Evolutionary conservation across 768 basidiomycete species (phyloP), one percentile per base, ranked within the genome.

Genomic region (Termitomyces sp.): DNA sequence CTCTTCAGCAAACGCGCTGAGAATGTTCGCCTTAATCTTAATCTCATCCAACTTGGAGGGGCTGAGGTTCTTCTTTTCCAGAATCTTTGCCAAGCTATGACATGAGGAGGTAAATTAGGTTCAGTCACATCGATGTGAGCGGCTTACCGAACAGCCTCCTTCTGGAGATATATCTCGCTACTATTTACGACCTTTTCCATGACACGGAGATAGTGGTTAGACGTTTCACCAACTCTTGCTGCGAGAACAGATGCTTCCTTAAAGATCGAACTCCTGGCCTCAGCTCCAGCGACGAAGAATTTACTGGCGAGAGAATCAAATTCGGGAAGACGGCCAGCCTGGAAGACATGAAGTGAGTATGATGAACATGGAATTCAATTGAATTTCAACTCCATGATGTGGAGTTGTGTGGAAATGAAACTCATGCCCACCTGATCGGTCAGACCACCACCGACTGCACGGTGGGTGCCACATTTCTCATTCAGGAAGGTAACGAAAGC

Each of bases 21-120:
- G 81, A 65, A 98, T 83, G 76, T 98, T 98, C 54, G 84, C 81
- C 77, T 96, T 98, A 70, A 91, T 82, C 74, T 92, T 90, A 68
- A 98, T 87, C 76, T 98, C 94, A 69, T 99, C 97, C 43, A 95
- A 74, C 75, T 98, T 98, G 42, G 79, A 73, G 0, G 82, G 79
- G 8, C 89, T 79, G 43, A 98, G 76, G n/a, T 78, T 85, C 49
- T 88, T 86, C 72, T 95, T 96, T 65, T 76, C 73, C 57, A 95
- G 79, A 66, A 96, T 90, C 59, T 83, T 82, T 57, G 78, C 79
- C 61, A 94, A 76, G n/a, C 93, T 93, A 57, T 52, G 54, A 57
- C 27, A 52, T 64, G 37, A 26, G 16, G 61, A 61, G 26, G 34
- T 66, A 53, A 59, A 64, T 55, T 65, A 30, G 59, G 46, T 45